phyloP scores from a whole-genome alignment of 208 protist species.

The Trypanosoma melophagium region DNA sequence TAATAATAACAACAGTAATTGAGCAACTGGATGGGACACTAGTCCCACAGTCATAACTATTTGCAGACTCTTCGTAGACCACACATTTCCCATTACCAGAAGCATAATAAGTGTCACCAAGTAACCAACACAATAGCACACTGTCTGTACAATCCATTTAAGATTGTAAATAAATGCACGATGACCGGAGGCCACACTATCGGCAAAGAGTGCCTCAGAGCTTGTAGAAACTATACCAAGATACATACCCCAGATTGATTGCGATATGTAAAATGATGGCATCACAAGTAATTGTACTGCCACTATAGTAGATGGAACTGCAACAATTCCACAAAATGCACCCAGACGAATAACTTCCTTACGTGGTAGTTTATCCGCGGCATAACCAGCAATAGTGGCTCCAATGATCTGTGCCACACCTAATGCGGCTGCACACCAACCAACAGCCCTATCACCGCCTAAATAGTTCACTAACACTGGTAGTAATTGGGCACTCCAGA shows the following conservation, averaged over 20 bases:
- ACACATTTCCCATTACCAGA: conserved; percentile 32
- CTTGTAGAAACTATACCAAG: conserved; percentile 39
- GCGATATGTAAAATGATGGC: conserved; percentile 21
- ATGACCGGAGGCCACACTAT: conserved; percentile 36
- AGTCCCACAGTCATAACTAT: conserved; percentile 33
- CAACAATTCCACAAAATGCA: conserved; percentile 19
- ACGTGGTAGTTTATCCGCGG: conserved; percentile 26
- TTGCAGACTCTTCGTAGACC: conserved; percentile 26
- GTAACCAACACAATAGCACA: conserved; percentile 55
- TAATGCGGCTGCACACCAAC: conserved; percentile 26
- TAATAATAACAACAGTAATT: conserved; percentile 15
- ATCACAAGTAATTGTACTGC: conserved; percentile 2
- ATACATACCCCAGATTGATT: conserved; percentile 49
- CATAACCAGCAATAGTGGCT: conserved; percentile 31
- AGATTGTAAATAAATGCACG: conserved; percentile 50
- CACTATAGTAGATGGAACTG: conserved; percentile 29
- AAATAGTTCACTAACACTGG: conserved; percentile 36
- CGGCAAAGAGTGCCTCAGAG: conserved; percentile 59
- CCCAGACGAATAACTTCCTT: conserved; percentile 26
- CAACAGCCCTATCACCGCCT: conserved; percentile 32
- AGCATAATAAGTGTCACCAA: conserved; percentile 36
- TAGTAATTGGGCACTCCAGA: conserved; percentile 49
- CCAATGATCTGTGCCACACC: conserved; percentile 52
- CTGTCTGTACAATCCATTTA: conserved; percentile 68
- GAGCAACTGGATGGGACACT: conserved; percentile 13